phyloP scores from a whole-genome alignment of 768 basidiomycete species.

The Boletus rufocinnamomeus region DNA sequence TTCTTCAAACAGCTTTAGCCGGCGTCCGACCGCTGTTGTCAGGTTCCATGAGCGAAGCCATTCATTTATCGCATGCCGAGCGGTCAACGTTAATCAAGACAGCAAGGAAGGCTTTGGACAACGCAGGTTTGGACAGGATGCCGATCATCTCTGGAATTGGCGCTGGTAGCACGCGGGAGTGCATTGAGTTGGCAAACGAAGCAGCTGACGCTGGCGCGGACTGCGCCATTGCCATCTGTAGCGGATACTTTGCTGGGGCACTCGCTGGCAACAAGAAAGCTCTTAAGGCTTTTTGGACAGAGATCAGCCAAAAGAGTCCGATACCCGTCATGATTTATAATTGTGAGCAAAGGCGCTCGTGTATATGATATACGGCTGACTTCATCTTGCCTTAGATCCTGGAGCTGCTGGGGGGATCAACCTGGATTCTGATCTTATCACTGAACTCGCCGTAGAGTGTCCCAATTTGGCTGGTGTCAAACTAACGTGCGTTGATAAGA shows the following conservation, averaged over 20 bases:
- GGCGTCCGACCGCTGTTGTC: slow-evolving; percentile 73
- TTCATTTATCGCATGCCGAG: slow-evolving; percentile 70
- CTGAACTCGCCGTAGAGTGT: slow-evolving; percentile 72
- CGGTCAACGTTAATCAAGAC: slow-evolving; percentile 63
- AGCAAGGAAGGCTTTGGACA: slow-evolving; percentile 72
- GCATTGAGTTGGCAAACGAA: slow-evolving; percentile 69
- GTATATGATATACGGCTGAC: slow-evolving; percentile 2
- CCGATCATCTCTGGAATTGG: slow-evolving; percentile 86
- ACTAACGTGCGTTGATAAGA: slow-evolving; percentile 63
- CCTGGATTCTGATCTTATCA: slow-evolving; percentile 85
- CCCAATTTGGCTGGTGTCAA: slow-evolving; percentile 87
- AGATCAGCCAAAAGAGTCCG: slow-evolving; percentile 76
- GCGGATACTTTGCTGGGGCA: slow-evolving; percentile 85
- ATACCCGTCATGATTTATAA: slow-evolving; percentile 91
- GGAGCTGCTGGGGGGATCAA: slow-evolving; percentile 89
- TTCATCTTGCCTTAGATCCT: slow-evolving; percentile 56
- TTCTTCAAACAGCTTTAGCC: slow-evolving; percentile 60
- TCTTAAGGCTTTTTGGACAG: slow-evolving; percentile 75
- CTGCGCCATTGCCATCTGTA: slow-evolving; percentile 80
- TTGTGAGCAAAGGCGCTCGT: slow-evolving; percentile 47
- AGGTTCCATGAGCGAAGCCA: slow-evolving; percentile 87
- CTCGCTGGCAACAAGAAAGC: slow-evolving; percentile 62
- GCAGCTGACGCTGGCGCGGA: slow-evolving; percentile 88
- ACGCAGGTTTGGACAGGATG: slow-evolving; percentile 52
- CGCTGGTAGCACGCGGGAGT: slow-evolving; percentile 80